Percentiles rank a stretch among this genome's conserved stretches.
phyloP scores from a whole-genome alignment of 2,329 filamentous ascomycete species.

The Aspergillus tamarii region DNA sequence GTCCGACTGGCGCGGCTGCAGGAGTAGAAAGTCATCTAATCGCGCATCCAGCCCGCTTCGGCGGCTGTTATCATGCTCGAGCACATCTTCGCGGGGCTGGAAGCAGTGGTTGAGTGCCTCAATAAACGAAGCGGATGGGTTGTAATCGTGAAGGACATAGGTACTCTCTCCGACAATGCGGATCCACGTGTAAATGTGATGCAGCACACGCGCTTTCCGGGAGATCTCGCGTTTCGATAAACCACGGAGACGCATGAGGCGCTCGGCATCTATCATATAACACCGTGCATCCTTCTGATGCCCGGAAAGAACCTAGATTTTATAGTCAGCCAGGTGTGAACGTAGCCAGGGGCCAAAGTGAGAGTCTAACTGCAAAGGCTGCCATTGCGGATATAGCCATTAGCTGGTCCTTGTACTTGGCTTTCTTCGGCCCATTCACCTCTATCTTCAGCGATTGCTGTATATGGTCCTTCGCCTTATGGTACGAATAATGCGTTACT shows the following conservation, averaged over 20 bases:
- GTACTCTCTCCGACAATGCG: slow-evolving; percentile 42
- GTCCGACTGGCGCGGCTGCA: slow-evolving; percentile 38
- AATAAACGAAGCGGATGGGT: slow-evolving; percentile 25
- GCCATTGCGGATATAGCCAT: slow-evolving; percentile 40
- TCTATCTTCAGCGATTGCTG: slow-evolving; percentile 36
- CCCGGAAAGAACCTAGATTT: slow-evolving; percentile 28
- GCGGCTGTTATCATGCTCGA: background rate
- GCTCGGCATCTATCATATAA: slow-evolving; percentile 44
- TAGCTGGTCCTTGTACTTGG: slow-evolving; percentile 45
- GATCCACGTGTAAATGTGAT: slow-evolving; percentile 45
- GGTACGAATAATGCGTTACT: slow-evolving; percentile 28
- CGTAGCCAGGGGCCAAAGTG: background rate
- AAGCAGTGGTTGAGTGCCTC: slow-evolving; percentile 21
- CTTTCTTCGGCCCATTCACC: slow-evolving; percentile 31
- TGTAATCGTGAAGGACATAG: slow-evolving; percentile 35
- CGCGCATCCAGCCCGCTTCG: slow-evolving; percentile 29
- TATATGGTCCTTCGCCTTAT: slow-evolving; percentile 36
- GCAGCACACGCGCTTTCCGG: slow-evolving; percentile 41
- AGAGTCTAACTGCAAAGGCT: slow-evolving; percentile 34
- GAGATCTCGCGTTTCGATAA: slow-evolving; percentile 40
- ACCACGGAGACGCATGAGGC: slow-evolving; percentile 39
- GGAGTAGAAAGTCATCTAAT: slow-evolving; percentile 45
- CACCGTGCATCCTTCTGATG: slow-evolving; percentile 38
- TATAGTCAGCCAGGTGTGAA: slow-evolving; percentile 5
- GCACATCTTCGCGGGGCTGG: background rate